Evolutionary conservation across 495 filamentous ascomycete species (phyloP).

Genomic region (Penicillium tannophilum): DNA sequence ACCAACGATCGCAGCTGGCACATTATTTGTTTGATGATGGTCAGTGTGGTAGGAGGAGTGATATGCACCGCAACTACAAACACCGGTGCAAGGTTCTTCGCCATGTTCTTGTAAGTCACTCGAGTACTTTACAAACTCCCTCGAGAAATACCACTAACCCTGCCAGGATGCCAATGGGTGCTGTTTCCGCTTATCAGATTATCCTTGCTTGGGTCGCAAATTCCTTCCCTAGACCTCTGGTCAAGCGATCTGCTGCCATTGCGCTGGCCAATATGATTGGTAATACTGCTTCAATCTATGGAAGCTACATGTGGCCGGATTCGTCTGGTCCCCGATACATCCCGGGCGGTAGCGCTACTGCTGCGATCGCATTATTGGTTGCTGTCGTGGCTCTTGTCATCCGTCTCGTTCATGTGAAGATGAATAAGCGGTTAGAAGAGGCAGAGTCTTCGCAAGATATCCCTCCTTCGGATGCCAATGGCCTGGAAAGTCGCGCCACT

Average conservation of each 20-base stretch:
- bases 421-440: slow-evolving; percentile 63
- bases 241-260: slow-evolving; percentile 64
- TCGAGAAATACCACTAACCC: slow-evolving; percentile 2
- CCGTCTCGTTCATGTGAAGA: slow-evolving; percentile 50
- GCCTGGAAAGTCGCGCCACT: slow-evolving; percentile 49
- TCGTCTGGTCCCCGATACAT: slow-evolving; percentile 46
- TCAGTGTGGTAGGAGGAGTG: slow-evolving; percentile 71
- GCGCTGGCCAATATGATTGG: slow-evolving; percentile 77
- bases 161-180: slow-evolving; percentile 54
- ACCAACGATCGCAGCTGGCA: slow-evolving; percentile 78
- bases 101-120: slow-evolving; percentile 67
- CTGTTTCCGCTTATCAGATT: slow-evolving; percentile 61
- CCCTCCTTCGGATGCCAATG: slow-evolving; percentile 23
- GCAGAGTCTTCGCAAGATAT: slow-evolving; percentile 39
- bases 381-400: slow-evolving; percentile 32
- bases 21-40: slow-evolving; percentile 62
- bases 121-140: no score
- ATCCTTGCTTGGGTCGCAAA: slow-evolving; percentile 77
- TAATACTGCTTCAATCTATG: slow-evolving; percentile 71
- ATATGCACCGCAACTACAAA: slow-evolving; percentile 67
- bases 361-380: slow-evolving; percentile 32
- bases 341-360: slow-evolving; percentile 35
- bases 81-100: slow-evolving; percentile 67
- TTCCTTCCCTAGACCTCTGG: slow-evolving; percentile 73
- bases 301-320: slow-evolving; percentile 70